A percentile compares a stretch with the other conserved stretches of the same genome.
Conservation (phyloP, 805 yeast genomes). For the Cyberlindnera japonica region DNA sequence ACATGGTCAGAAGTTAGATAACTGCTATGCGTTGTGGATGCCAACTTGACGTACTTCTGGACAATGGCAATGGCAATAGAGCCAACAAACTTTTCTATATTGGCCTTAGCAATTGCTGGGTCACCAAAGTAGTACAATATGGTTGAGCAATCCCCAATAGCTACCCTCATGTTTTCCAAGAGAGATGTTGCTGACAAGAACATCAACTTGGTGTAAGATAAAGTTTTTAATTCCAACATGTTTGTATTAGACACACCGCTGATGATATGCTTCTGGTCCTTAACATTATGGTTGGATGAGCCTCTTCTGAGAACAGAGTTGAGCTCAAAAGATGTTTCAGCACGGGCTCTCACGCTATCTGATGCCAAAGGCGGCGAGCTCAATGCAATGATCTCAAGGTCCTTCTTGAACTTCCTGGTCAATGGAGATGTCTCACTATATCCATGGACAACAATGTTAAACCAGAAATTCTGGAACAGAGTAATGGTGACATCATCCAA, state of each 20-base stretch:
- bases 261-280: constrained; percentile 64
- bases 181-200: constrained; percentile 80
- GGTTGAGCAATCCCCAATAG: constrained; percentile 78
- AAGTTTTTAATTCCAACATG: constrained; percentile 46
- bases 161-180: constrained; percentile 75
- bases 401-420: constrained; percentile 41
- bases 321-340: constrained; percentile 89
- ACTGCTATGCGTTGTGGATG: constrained; percentile 47
- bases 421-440: constrained; percentile 59
- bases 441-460: constrained; percentile 89
- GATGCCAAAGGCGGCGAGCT: constrained; percentile 87
- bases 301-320: constrained; percentile 89
- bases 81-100: constrained; percentile 65
- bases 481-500: constrained; percentile 46
- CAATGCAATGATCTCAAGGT: constrained; percentile 71
- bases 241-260: constrained; percentile 36
- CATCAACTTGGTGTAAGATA: constrained; percentile 77
- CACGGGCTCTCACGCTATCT: constrained; percentile 71
- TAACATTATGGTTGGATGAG: constrained; percentile 75
- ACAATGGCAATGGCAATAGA: constrained; percentile 58
- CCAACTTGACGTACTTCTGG: constrained; percentile 47
- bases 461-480: constrained; percentile 87
- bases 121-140: constrained; percentile 78
- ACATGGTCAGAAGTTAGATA: constrained; percentile 54
- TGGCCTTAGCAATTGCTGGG: constrained; percentile 69